Conservation (phyloP, 148 eudicot genomes). For the Cornus florida region DNA sequence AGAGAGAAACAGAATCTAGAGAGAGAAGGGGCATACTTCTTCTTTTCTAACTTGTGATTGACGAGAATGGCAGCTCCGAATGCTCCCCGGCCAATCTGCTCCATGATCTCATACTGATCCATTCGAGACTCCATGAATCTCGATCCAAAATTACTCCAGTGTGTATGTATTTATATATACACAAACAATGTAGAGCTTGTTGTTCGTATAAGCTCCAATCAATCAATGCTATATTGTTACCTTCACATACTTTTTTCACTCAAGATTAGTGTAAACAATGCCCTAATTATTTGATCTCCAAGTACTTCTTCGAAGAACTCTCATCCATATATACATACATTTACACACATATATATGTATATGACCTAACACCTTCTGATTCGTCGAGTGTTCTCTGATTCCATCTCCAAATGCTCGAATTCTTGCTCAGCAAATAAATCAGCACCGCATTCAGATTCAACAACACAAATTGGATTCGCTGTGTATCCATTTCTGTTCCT, state of each 20-base stretch:
- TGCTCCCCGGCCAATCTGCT: constrained; percentile 98
- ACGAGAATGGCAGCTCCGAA: constrained; percentile 98
- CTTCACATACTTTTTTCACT: neutral
- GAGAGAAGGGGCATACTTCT: constrained; percentile 43
- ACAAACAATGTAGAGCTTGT: neutral
- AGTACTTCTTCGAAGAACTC: no score
- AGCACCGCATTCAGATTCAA: no score
- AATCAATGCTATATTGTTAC: neutral
- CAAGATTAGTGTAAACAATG: neutral
- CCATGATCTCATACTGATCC: constrained; percentile 99
- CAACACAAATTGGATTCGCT: neutral
- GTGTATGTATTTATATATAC: neutral
- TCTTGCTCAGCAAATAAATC: neutral
- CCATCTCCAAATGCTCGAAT: neutral
- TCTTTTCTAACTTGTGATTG: constrained; percentile 82
- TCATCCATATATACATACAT: neutral
- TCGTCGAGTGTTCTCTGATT: neutral
- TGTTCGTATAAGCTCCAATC: neutral
- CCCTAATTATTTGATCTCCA: neutral
- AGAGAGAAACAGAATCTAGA: neutral
- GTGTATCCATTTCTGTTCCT: neutral
- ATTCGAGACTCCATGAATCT: constrained; percentile 71
- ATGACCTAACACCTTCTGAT: neutral
- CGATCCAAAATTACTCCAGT: constrained; percentile 1
- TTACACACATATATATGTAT: neutral